phyloP scores from a whole-genome alignment of 305 asterid species.

The Fraxinus greggii region DNA sequence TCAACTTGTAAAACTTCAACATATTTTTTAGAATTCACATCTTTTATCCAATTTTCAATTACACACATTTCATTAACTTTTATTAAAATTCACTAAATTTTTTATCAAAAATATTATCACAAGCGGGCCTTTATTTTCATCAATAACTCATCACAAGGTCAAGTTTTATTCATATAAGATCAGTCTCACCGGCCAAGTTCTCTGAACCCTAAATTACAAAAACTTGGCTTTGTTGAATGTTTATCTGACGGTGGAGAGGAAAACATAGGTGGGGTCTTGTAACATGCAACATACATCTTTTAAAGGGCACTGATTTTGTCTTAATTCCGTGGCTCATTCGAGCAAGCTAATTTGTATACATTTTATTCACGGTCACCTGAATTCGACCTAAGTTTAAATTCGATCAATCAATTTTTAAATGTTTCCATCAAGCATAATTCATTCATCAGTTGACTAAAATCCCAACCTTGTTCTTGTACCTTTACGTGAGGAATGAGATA shows the following conservation, averaged over 20 bases:
- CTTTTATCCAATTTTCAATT: too few species aligned
- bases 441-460: neutral
- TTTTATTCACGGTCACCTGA: neutral
- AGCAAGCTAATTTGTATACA: neutral
- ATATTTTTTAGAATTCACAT: neutral
- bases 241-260: neutral
- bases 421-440: neutral
- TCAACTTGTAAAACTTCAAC: neutral
- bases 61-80: too few species aligned
- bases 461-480: neutral
- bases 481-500: neutral
- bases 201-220: neutral
- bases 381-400: neutral
- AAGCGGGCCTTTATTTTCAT: neutral
- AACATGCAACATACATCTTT: neutral
- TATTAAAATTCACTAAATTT: too few species aligned
- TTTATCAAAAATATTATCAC: neutral
- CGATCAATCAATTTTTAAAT: neutral
- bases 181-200: neutral
- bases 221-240: neutral
- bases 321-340: neutral
- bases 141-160: neutral
- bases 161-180: neutral
- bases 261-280: neutral
- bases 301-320: neutral